Conservation (phyloP, 2,329 filamentous ascomycete genomes). For the Thielaviopsis cerberus region DNA sequence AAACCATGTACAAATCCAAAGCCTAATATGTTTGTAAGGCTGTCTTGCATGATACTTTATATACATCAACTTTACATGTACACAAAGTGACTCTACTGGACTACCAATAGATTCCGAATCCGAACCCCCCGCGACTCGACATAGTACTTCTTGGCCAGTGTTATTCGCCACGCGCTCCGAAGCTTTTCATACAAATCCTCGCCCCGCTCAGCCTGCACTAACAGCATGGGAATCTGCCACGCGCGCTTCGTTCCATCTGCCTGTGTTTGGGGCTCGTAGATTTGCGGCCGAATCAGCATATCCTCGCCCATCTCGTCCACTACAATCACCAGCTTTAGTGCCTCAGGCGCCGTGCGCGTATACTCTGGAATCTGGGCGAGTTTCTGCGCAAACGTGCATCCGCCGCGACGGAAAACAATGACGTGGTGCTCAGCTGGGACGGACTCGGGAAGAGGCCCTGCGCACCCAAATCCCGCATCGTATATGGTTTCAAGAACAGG, state of each 20-base stretch:
- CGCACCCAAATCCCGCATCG: slow-evolving; percentile 52
- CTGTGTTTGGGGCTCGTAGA: slow-evolving; percentile 58
- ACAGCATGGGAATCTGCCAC: slow-evolving; percentile 62
- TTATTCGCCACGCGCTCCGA: slow-evolving; percentile 44
- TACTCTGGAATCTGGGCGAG: slow-evolving; percentile 68
- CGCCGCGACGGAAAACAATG: slow-evolving; percentile 64
- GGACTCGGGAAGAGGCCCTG: slow-evolving; percentile 32
- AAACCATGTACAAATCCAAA: neutral
- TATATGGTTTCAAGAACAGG: slow-evolving; percentile 32
- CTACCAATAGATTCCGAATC: slow-evolving; percentile 53
- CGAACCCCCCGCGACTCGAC: slow-evolving; percentile 64
- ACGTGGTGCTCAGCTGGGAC: slow-evolving; percentile 47
- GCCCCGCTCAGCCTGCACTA: slow-evolving; percentile 55
- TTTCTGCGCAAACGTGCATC: slow-evolving; percentile 71
- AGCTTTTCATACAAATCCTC: slow-evolving; percentile 43
- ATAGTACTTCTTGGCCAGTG: slow-evolving; percentile 58
- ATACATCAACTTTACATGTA: neutral
- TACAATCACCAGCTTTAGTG: slow-evolving; percentile 66
- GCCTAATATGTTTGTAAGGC: neutral
- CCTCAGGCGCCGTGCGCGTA: slow-evolving; percentile 32
- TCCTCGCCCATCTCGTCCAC: slow-evolving; percentile 29
- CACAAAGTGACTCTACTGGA: slow-evolving; percentile 1
- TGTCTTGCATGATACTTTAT: neutral
- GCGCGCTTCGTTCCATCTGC: slow-evolving; percentile 49
- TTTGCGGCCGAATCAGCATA: slow-evolving; percentile 38